phyloP scores from a whole-genome alignment of 1,284 basidiomycete genomes.

The Ceratobasidium sp. region DNA sequence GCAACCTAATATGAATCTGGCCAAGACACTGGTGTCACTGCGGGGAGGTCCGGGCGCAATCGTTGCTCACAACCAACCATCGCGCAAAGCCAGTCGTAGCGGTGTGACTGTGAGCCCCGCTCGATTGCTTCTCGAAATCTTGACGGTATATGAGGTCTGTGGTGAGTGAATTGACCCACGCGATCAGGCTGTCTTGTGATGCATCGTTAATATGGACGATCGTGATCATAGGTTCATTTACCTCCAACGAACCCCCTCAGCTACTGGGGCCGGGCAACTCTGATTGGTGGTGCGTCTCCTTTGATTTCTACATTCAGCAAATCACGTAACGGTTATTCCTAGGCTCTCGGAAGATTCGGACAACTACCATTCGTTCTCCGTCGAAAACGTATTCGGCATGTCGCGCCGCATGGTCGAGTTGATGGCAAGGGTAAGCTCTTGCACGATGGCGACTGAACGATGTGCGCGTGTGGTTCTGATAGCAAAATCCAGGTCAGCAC shows the following conservation, averaged over 20 bases:
- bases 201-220: constrained; percentile 26
- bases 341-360: constrained; percentile 46
- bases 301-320: constrained; percentile 42
- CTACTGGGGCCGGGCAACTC: constrained; percentile 54
- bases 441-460: neutral
- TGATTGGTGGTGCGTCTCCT: constrained; percentile 55
- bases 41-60: constrained; percentile 54
- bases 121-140: constrained; percentile 57
- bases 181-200: constrained; percentile 23
- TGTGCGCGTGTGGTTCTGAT: constrained; percentile 4
- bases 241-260: constrained; percentile 55
- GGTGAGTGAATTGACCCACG: constrained; percentile 48
- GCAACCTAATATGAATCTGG: constrained; percentile 56
- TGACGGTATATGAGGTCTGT: constrained; percentile 59
- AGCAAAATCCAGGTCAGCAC: constrained; percentile 42
- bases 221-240: constrained; percentile 53
- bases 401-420: constrained; percentile 52
- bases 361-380: constrained; percentile 54
- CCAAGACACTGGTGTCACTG: constrained; percentile 55
- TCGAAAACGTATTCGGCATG: constrained; percentile 60
- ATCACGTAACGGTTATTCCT: constrained; percentile 45
- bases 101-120: constrained; percentile 55
- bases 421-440: constrained; percentile 50
- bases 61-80: constrained; percentile 47
- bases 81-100: constrained; percentile 46